Conservation (phyloP, 2,329 filamentous ascomycete species). For the Coniella vitis region DNA sequence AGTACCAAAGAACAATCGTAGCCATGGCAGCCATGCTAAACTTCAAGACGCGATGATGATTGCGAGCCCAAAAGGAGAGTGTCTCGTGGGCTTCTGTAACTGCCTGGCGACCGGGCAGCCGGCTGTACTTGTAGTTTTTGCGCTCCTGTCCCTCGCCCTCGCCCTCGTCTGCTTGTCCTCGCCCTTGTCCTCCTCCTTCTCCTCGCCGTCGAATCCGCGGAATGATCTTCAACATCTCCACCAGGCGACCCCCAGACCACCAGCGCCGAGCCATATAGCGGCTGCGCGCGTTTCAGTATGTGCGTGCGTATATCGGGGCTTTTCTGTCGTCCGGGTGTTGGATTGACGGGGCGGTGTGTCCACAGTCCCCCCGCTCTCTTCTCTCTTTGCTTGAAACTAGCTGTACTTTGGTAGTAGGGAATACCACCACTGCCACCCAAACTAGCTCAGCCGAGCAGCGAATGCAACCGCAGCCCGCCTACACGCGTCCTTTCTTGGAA, state of each 20-base stretch:
- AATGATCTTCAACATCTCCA: conserved; percentile 9
- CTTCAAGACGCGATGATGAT: conserved; percentile 17
- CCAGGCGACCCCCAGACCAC: conserved; percentile 12
- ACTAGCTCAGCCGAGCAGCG: no score
- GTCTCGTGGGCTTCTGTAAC: conserved; percentile 14
- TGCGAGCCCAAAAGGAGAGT: conserved; percentile 18
- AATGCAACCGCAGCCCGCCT: no score
- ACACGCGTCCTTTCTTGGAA: neutral
- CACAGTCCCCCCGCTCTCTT: no score
- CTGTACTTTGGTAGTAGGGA: no score
- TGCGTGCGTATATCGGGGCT: neutral
- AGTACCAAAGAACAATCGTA: conserved; percentile 18
- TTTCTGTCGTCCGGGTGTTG: no score
- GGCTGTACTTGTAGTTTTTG: conserved; percentile 24
- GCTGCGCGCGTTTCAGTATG: no score
- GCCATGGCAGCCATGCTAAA: conserved; percentile 18
- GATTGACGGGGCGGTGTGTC: no score
- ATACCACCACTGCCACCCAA: no score
- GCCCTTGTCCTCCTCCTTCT: no score
- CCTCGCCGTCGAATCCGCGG: no score
- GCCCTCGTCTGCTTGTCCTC: no score
- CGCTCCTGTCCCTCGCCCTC: conserved; percentile 1
- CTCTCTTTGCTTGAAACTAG: no score
- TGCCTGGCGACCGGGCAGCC: conserved; percentile 15
- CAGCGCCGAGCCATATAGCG: neutral